Evolutionary conservation across 202 grass and related monocot species (phyloP), one percentile per base, ranked within the genome.

Genomic region (Musa balbisiana): DNA sequence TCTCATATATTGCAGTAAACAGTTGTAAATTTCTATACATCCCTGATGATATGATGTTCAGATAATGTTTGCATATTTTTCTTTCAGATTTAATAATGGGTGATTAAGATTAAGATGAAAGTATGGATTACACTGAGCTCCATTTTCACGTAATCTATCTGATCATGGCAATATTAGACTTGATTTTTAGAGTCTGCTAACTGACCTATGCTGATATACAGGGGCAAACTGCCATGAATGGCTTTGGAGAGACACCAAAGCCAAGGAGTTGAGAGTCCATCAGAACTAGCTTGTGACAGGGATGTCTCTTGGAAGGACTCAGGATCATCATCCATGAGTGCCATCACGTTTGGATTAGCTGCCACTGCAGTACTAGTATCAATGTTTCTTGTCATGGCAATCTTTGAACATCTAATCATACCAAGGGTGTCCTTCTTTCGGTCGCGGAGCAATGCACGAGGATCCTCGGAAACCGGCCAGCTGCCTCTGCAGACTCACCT

Each of bases 371-470:
- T 99, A 71, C 68, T 99, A 64, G 82, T 99, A 68, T 94, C 91
- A 8, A 91, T 99, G 85, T 99, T 99, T 86, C 95, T 99, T 76
- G 84, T 99, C 83, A 92, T 92, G 87, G 89, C 95, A 25, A 86
- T 99, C 75, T 88, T 94, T 75, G 91, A 98, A 80, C 88, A 98
- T 77, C 87, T 99, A 73, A 90, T 95, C 83, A 99, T 88, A 63
- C 89, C 89, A 56, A 88, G 82, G 17, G 84, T 65, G 59, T 84
- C 89, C 25, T 67, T 74, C 49, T 74, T 59, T 25, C 58, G 49
- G 9, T 27, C 75, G 8, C 33, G 21, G 21, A 65, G 16, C 49
- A 64, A 25, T 66, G 56, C 24, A 8, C 68, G 17, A 1, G 10
- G 29, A 10, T 65, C 72, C 26, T 67, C 19, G 55, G 49, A 75